phyloP scores from a whole-genome alignment of 441 rosid species.

The Euphorbia corollata region DNA sequence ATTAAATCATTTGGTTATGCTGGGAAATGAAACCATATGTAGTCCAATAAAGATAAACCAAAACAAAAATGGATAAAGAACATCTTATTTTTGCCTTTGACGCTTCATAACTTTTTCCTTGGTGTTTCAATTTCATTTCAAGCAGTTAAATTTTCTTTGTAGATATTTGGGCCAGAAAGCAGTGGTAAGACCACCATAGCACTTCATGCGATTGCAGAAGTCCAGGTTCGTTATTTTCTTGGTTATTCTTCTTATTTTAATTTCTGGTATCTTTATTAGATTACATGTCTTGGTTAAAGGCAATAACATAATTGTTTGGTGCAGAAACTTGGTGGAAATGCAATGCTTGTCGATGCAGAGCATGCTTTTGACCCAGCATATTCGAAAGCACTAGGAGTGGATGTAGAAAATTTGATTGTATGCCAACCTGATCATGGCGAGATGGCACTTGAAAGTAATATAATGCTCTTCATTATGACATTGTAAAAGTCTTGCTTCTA shows the following conservation, averaged over 20 bases:
- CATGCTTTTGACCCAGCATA: constrained; percentile 97
- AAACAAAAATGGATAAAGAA: not conserved
- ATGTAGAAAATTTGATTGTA: constrained; percentile 81
- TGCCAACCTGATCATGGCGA: constrained; percentile 97
- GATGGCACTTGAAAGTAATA: constrained; percentile 89
- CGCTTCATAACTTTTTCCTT: not conserved
- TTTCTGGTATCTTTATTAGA: constrained; percentile 14
- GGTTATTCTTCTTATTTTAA: constrained; percentile 6
- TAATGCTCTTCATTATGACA: constrained; percentile 8
- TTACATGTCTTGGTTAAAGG: not conserved
- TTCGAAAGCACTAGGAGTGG: constrained; percentile 87
- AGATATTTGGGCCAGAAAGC: constrained; percentile 97
- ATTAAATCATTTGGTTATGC: not conserved
- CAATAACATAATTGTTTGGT: constrained; percentile 19
- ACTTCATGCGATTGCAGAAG: constrained; percentile 97
- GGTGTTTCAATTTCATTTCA: not conserved
- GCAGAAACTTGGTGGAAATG: constrained; percentile 91
- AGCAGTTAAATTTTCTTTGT: constrained; percentile 18
- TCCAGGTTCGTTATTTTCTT: constrained; percentile 52
- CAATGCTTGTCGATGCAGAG: constrained; percentile 98
- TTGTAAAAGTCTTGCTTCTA: constrained; percentile 4
- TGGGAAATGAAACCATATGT: not conserved
- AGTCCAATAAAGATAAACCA: not conserved
- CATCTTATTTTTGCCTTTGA: not conserved
- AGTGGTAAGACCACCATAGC: constrained; percentile 96